phyloP scores from a whole-genome alignment of 371 early-diverging fungal species.

The Syncephalastrum racemosum region DNA sequence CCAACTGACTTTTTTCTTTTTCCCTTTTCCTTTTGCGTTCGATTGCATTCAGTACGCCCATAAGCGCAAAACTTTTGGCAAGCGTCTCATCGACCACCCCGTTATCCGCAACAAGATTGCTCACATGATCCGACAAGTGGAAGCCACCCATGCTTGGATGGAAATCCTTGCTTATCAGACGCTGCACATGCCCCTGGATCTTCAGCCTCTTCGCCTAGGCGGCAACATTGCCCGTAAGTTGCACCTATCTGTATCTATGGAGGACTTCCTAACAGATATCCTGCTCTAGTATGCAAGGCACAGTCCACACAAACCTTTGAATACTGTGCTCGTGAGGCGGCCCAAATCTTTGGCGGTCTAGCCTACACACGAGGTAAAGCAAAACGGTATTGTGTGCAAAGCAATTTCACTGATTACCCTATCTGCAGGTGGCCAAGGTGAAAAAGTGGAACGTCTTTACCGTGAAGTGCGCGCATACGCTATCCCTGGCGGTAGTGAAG shows the following conservation, averaged over 20 bases:
- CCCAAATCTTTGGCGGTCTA: conserved; percentile 91
- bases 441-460: conserved; percentile 84
- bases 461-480: conserved; percentile 87
- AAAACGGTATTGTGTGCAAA: conserved; percentile 13
- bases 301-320: conserved; percentile 87
- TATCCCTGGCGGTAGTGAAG: conserved; percentile 75
- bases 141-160: conserved; percentile 87
- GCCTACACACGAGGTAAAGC: conserved; percentile 71
- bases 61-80: conserved; percentile 87
- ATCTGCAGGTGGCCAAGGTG: conserved; percentile 67
- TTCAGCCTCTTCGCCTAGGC: conserved; percentile 73
- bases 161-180: conserved; percentile 73
- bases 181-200: conserved; percentile 62
- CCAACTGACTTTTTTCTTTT: not conserved
- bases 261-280: not conserved
- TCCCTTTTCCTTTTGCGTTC: too few species aligned
- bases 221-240: conserved; percentile 72
- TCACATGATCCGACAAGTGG: conserved; percentile 82
- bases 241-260: not conserved
- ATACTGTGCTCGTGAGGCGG: conserved; percentile 86
- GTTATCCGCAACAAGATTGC: conserved; percentile 72
- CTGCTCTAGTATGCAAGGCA: conserved; percentile 65
- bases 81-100: conserved; percentile 73
- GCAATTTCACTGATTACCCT: not conserved
- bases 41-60: conserved; percentile 61